Conservation (phyloP, 257 asterid genomes). For the Rubia yunnanensis region DNA sequence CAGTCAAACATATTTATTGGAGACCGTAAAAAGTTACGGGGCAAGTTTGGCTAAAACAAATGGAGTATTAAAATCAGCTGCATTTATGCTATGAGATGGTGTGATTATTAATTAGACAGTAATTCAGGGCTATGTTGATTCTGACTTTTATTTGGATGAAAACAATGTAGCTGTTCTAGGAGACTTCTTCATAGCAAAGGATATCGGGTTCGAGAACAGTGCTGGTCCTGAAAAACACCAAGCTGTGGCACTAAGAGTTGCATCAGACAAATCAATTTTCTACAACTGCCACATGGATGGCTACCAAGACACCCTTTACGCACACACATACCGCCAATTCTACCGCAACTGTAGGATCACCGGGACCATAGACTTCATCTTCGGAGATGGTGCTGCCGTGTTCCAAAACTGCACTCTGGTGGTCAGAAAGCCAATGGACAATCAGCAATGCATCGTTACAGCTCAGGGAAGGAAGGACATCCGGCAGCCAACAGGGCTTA, state of each 20-base stretch:
- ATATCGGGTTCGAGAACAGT: slow-evolving; percentile 66
- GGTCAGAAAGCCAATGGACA: slow-evolving; percentile 52
- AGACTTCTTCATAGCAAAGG: slow-evolving; percentile 63
- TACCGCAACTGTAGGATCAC: slow-evolving; percentile 62
- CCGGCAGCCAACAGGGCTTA: slow-evolving; percentile 67
- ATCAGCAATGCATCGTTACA: slow-evolving; percentile 65
- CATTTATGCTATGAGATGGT: too few species aligned
- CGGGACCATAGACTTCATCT: slow-evolving; percentile 79
- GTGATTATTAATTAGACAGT: too few species aligned
- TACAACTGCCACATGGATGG: slow-evolving; percentile 73
- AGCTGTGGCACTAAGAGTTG: slow-evolving; percentile 74
- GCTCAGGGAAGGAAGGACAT: slow-evolving; percentile 73
- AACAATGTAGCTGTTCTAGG: slow-evolving; percentile 45
- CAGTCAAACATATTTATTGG: too few species aligned
- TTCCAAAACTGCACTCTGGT: slow-evolving; percentile 70
- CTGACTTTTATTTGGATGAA: neutral
- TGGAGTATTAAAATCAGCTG: too few species aligned
- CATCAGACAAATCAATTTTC: slow-evolving; percentile 56
- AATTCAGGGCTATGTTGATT: neutral
- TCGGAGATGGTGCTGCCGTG: slow-evolving; percentile 72
- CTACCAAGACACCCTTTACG: slow-evolving; percentile 72
- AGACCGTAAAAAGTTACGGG: too few species aligned
- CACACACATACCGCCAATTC: slow-evolving; percentile 71
- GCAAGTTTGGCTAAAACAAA: too few species aligned
- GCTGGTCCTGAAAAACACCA: slow-evolving; percentile 76